Base-by-base conservation (phyloP, 2,329 filamentous ascomycete species). In the Laburnicola sp. region DNA sequence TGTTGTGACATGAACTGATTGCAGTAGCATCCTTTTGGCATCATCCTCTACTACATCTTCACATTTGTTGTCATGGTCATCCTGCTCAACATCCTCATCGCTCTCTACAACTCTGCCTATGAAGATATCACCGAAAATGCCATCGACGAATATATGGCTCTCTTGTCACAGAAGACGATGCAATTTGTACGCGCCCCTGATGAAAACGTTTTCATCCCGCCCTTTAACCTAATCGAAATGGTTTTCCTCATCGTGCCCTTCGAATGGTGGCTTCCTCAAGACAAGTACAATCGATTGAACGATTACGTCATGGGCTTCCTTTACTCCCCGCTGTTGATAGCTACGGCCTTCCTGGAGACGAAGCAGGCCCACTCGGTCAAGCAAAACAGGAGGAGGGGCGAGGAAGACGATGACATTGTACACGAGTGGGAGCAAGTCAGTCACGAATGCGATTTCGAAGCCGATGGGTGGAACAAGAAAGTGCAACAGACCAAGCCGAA, bases 1-100 rank as follows among this genome's bases (percentile, higher is more conserved):
- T 4, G 6, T 34, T 16, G 27, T 11, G 11, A 27, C 16, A 45
- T 43, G 2, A 26, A 40, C 54, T 60, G 54, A 60, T 49, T 7
- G 25, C 26, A 11, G 25, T 25, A 72, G 22, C 91, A 89, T 9
- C 94, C 94, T 0, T 99, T 97, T 71, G 94, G 94, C 6, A 83
- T 96, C 44, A 89, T 97, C 28, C 86, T 99, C 7, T 99, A 99
- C 78, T 99, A 99, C 77, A 84, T 95, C 69, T 99, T 97, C 74
- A 96, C 93, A 16, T 99, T 99, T 67, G 86, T 97, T 34, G 89
- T 99, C 65, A 97, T 96, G 88, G 92, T 94, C 57, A 81, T 99
- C 50, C 80, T 97, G 25, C 84, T 99, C 60, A 99, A 99, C 72
- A 91, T 99, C 63, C 84, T 99, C 51, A 97, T 99, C 68, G 94